Conservation (phyloP, 345 rosid species). For the Diplotaxis tenuifolia region DNA sequence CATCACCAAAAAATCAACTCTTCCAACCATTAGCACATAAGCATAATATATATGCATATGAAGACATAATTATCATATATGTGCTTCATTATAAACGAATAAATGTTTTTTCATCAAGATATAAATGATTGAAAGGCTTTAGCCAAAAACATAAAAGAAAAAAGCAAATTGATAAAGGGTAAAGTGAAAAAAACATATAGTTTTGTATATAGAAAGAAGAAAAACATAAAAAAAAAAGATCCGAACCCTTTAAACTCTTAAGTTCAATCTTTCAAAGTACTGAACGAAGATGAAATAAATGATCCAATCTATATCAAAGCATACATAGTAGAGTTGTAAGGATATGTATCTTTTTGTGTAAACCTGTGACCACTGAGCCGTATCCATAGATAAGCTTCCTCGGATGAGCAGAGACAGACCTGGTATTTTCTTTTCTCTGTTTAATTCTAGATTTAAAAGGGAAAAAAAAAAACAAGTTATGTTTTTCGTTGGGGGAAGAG, state of each 20-base stretch:
- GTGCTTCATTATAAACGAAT: neutral
- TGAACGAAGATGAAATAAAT: constrained; percentile 1
- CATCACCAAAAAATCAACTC: neutral
- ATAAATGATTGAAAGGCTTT: constrained; percentile 19
- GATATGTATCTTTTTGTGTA: constrained; percentile 28
- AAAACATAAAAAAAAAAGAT: constrained; percentile 24
- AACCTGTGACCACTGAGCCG: constrained; percentile 98
- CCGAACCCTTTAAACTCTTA: constrained; percentile 34
- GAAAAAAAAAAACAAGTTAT: neutral
- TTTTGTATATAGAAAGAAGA: constrained; percentile 25
- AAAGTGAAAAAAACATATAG: constrained; percentile 43
- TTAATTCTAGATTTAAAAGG: neutral
- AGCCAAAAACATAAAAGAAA: constrained; percentile 13
- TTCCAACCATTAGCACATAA: constrained; percentile 1
- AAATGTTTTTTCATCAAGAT: constrained; percentile 13
- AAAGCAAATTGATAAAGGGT: constrained; percentile 32
- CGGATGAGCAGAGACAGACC: constrained; percentile 29
- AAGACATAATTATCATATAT: constrained; percentile 3
- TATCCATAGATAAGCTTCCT: constrained; percentile 72
- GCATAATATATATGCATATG: neutral
- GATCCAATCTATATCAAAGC: neutral
- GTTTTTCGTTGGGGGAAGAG: constrained; percentile 40
- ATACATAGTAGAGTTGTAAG: constrained; percentile 1
- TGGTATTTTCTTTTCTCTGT: constrained; percentile 8
- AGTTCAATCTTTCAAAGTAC: constrained; percentile 4